Percentiles rank a stretch among this genome's conserved stretches.
Evolutionary conservation across 768 basidiomycete genomes (phyloP).

Genomic region (Calocera cornea): DNA sequence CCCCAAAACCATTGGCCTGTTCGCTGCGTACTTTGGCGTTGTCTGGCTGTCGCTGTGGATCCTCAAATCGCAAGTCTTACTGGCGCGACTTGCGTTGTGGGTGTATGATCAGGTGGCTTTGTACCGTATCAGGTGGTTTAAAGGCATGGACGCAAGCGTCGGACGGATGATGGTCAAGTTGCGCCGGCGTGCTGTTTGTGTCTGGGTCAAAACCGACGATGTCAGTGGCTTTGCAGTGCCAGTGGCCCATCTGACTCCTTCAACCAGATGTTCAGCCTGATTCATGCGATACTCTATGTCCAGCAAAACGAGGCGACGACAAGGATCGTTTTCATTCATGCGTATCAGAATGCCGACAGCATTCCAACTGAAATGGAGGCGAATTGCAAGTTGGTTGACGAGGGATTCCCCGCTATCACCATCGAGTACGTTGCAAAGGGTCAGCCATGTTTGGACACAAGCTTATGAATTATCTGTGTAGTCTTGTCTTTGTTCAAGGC

Average conservation of each 20-base stretch:
- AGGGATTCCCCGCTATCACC: conserved; percentile 52
- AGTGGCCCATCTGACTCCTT: too few species aligned
- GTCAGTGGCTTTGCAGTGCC: conserved; percentile 33
- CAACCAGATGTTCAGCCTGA: conserved; percentile 48
- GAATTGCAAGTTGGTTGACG: conserved; percentile 51
- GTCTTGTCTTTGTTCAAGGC: conserved; percentile 31
- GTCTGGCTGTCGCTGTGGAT: conserved; percentile 36
- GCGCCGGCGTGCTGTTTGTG: conserved; percentile 42
- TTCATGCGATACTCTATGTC: conserved; percentile 55
- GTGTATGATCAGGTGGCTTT: conserved; percentile 44
- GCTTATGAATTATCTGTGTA: too few species aligned
- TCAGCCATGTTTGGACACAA: conserved; percentile 11
- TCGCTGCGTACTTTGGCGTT: conserved; percentile 44
- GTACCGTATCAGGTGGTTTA: conserved; percentile 30
- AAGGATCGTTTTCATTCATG: conserved; percentile 54
- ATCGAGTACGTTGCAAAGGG: conserved; percentile 37
- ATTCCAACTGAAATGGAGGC: conserved; percentile 61
- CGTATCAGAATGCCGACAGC: conserved; percentile 37
- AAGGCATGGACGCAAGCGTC: conserved; percentile 32
- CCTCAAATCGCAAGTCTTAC: conserved; percentile 40
- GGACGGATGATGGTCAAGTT: conserved; percentile 34
- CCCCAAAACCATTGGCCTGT: conserved; percentile 29
- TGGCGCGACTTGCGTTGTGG: conserved; percentile 48
- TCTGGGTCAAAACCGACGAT: conserved; percentile 53
- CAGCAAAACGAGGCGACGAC: conserved; percentile 56